These are phyloP conservation scores for Stephania yunnanensis DNA, from an alignment of 164 flowering plant genomes.

Conservation along the genomic window DNA sequence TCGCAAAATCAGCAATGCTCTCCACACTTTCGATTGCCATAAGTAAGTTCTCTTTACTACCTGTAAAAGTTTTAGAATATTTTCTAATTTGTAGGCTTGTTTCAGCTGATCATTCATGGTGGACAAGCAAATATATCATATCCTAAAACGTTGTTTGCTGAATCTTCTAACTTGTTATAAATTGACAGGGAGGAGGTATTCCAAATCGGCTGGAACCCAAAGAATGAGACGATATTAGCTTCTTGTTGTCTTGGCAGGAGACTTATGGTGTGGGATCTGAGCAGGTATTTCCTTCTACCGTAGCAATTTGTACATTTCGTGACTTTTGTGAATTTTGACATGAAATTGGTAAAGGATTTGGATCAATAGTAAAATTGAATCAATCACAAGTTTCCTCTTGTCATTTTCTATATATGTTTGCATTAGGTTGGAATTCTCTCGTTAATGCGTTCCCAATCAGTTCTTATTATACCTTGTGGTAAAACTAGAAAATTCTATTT, in stretches of 20 bases:
- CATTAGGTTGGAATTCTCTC: too few species aligned
- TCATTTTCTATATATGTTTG: background rate
- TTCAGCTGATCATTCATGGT: background rate
- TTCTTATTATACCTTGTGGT: background rate
- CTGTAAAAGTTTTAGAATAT: background rate
- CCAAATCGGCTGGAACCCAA: conserved; percentile 96
- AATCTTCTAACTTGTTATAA: background rate
- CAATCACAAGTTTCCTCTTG: background rate
- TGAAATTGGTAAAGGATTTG: background rate
- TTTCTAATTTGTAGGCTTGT: background rate
- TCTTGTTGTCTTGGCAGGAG: conserved; percentile 96
- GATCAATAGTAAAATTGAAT: too few species aligned
- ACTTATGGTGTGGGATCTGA: conserved; percentile 98
- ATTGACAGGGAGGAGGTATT: conserved; percentile 81
- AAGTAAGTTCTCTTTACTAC: conserved; percentile 47
- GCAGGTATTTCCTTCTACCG: conserved; percentile 56
- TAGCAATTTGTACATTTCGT: background rate
- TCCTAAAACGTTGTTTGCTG: background rate
- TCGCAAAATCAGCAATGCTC: conserved; percentile 67
- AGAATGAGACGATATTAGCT: conserved; percentile 91
- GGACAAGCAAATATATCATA: background rate
- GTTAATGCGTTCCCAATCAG: too few species aligned
- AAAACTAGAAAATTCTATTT: background rate
- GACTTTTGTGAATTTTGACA: background rate
- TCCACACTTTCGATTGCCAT: conserved; percentile 88